These are phyloP conservation scores for Gossypium herbaceum DNA, from an alignment of 345 rosid genomes.

Conservation along the genomic window DNA sequence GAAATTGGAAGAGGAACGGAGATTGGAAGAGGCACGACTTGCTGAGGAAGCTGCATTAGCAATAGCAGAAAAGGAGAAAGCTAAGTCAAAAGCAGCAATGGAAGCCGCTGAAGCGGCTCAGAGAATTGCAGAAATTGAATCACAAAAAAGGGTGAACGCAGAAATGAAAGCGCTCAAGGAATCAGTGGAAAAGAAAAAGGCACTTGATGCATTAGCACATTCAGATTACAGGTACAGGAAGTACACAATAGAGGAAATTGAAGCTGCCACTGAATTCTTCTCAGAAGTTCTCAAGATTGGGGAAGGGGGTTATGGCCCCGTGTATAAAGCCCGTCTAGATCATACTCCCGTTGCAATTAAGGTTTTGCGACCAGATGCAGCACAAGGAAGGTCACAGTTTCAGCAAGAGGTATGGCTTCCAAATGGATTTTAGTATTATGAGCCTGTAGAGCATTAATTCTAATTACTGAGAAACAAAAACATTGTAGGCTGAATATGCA, in stretches of 20 bases:
- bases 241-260: constrained; percentile 79
- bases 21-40: constrained; percentile 57
- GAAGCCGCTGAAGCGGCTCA: constrained; percentile 88
- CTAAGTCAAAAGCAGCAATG: constrained; percentile 72
- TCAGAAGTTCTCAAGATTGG: constrained; percentile 63
- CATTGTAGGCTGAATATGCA: too few relatives aligned
- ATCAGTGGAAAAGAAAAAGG: constrained; percentile 63
- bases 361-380: constrained; percentile 80
- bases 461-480: too few relatives aligned
- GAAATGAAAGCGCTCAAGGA: constrained; percentile 78
- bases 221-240: constrained; percentile 66
- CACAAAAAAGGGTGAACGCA: constrained; percentile 61
- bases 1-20: constrained; percentile 78
- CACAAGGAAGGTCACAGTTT: constrained; percentile 91
- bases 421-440: not conserved
- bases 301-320: constrained; percentile 96
- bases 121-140: constrained; percentile 73
- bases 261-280: constrained; percentile 75
- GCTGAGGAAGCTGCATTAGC: constrained; percentile 82
- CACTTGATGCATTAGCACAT: constrained; percentile 48
- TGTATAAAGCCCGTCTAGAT: constrained; percentile 67
- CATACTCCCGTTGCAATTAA: constrained; percentile 88
- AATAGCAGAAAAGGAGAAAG: constrained; percentile 73
- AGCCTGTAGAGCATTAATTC: not conserved
- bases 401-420: constrained; percentile 69